Evolutionary conservation across 2,329 filamentous ascomycete genomes (phyloP).

Genomic region (Tolypocladium pustulatum): DNA sequence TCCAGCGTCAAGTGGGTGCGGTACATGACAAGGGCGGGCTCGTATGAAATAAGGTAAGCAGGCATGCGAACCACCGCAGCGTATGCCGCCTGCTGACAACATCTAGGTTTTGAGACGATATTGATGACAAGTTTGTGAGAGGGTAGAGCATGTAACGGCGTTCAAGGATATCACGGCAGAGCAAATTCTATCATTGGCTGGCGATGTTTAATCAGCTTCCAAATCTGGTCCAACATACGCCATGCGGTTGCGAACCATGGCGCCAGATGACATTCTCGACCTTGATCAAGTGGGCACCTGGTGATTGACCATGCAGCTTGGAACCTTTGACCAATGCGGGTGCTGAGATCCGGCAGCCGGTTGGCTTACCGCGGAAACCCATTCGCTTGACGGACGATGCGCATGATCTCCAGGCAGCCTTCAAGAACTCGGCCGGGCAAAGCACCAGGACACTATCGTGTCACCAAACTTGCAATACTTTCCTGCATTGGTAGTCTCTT

Average conservation of each 20-base stretch:
- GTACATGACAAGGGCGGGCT: slow-evolving; percentile 96
- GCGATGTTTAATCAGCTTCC: background rate
- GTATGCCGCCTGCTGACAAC: slow-evolving; percentile 5
- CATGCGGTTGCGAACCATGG: background rate
- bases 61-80: too few relatives aligned
- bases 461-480: background rate
- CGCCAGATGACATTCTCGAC: background rate
- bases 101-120: slow-evolving; percentile 21
- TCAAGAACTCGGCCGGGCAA: background rate
- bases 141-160: slow-evolving; percentile 8
- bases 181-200: background rate
- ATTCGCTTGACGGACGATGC: background rate
- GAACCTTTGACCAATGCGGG: background rate
- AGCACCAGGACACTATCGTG: background rate
- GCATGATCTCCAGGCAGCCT: background rate
- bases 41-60: slow-evolving; percentile 82
- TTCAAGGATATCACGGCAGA: slow-evolving; percentile 6
- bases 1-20: slow-evolving; percentile 98
- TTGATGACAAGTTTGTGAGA: background rate
- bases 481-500: background rate
- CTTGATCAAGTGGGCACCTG: background rate
- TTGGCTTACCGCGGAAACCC: too few relatives aligned
- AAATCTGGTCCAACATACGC: background rate
- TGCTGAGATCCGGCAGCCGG: background rate
- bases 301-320: background rate